phyloP scores from a whole-genome alignment of 2,329 filamentous ascomycete genomes.

The Chaetomiaceae sp. region DNA sequence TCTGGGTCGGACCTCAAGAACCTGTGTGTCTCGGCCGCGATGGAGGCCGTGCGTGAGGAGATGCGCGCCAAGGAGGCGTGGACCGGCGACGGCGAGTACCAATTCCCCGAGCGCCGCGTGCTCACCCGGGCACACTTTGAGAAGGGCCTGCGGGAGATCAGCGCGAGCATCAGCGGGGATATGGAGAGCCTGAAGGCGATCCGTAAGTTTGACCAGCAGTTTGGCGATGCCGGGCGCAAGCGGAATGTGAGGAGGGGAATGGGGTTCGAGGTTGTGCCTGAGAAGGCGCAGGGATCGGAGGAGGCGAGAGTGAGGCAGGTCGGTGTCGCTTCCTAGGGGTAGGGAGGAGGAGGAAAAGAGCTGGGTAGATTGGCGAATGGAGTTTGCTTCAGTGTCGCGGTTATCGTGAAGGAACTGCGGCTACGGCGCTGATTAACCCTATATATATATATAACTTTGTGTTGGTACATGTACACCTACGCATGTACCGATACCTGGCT shows the following conservation, averaged over 20 bases:
- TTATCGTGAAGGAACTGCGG: too few relatives aligned
- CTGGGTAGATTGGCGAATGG: constrained; percentile 1
- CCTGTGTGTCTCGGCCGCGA: constrained; percentile 69
- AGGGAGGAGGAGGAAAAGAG: not conserved
- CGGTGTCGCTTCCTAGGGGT: not conserved
- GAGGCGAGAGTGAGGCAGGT: constrained; percentile 33
- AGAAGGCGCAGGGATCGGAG: constrained; percentile 32
- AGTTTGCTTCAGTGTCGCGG: too few relatives aligned
- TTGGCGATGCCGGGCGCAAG: constrained; percentile 69
- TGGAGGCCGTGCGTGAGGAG: constrained; percentile 74
- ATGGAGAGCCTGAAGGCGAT: constrained; percentile 84
- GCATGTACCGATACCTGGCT: not conserved
- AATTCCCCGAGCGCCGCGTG: constrained; percentile 62
- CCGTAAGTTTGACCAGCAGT: constrained; percentile 92
- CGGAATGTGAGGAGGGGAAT: constrained; percentile 49
- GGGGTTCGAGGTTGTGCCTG: constrained; percentile 50
- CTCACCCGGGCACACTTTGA: constrained; percentile 71
- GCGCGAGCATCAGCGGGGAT: constrained; percentile 86
- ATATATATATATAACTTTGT: not conserved
- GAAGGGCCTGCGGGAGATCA: constrained; percentile 79
- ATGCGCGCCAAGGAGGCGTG: constrained; percentile 34
- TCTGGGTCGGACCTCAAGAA: constrained; percentile 83
- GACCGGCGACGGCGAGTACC: constrained; percentile 34
- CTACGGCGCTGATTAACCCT: not conserved
- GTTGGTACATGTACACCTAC: not conserved